A percentile compares a stretch with the other conserved stretches of the same genome.
Conservation (phyloP, 2,329 filamentous ascomycete species). For the Dothideomycetes sp. region DNA sequence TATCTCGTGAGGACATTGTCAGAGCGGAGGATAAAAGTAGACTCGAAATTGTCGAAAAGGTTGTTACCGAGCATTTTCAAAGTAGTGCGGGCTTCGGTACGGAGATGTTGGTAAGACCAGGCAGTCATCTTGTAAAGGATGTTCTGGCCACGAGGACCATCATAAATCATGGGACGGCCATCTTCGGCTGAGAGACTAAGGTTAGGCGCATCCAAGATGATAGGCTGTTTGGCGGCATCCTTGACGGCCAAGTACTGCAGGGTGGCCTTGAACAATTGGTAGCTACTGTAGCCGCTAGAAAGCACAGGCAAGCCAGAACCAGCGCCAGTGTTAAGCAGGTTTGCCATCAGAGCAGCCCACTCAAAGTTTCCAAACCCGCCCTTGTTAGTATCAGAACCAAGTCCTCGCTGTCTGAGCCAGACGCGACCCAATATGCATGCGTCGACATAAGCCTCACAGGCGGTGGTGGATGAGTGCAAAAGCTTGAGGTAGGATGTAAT, state of each 20-base stretch:
- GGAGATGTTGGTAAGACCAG: conserved; percentile 70
- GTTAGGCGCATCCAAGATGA: conserved; percentile 34
- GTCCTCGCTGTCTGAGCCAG: conserved; percentile 84
- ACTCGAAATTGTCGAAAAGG: conserved; percentile 69
- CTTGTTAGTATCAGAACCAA: conserved; percentile 56
- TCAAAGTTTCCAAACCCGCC: conserved; percentile 93
- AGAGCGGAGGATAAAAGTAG: conserved; percentile 64
- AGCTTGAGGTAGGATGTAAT: conserved; percentile 67
- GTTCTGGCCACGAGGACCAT: conserved; percentile 66
- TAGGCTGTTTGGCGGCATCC: conserved; percentile 57
- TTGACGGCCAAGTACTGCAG: conserved; percentile 76
- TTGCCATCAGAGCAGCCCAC: conserved; percentile 71
- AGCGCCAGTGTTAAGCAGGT: conserved; percentile 70
- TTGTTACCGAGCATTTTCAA: conserved; percentile 66
- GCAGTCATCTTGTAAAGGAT: conserved; percentile 81
- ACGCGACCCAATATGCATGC: conserved; percentile 76
- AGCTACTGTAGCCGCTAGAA: conserved; percentile 74
- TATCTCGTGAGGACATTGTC: conserved; percentile 45
- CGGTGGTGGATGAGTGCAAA: conserved; percentile 58
- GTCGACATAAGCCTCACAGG: conserved; percentile 66
- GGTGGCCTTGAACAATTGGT: conserved; percentile 88
- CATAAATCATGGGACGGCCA: conserved; percentile 63
- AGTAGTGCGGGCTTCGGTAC: conserved; percentile 65
- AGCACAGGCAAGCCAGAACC: conserved; percentile 62
- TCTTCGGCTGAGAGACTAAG: conserved; percentile 19